Percentiles rank a stretch among this genome's conserved stretches.
Conservation (phyloP, 345 rosid genomes). For the Erodium maritimum region DNA sequence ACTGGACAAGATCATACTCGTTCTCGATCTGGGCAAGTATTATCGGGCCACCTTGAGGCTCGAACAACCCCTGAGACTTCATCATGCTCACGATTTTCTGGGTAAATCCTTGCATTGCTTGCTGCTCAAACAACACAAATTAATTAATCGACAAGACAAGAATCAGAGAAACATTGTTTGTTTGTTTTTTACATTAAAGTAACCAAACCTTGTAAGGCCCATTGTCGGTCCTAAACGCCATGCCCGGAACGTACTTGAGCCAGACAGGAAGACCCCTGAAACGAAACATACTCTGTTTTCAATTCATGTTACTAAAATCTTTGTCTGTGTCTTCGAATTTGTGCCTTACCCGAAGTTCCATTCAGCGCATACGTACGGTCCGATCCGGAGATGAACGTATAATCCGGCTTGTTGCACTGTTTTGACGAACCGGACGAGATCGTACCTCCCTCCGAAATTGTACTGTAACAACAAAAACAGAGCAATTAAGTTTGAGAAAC, state of each 20-base stretch:
- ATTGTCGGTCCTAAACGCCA: constrained; percentile 16
- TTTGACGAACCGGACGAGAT: constrained; percentile 36
- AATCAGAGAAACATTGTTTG: background rate
- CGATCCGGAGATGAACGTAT: constrained; percentile 19
- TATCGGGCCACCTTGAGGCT: constrained; percentile 41
- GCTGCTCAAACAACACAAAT: background rate
- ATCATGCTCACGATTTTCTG: constrained; percentile 30
- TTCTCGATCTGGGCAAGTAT: constrained; percentile 30
- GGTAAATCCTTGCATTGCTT: constrained; percentile 33
- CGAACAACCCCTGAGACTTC: constrained; percentile 28
- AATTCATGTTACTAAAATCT: background rate
- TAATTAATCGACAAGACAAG: background rate
- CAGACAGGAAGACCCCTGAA: constrained; percentile 19
- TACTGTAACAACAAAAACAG: constrained; percentile 11
- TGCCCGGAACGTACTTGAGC: constrained; percentile 18
- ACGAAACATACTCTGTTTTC: background rate
- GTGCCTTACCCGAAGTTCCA: constrained; percentile 17
- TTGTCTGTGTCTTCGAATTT: background rate
- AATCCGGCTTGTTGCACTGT: constrained; percentile 33
- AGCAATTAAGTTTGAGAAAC: background rate
- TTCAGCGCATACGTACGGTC: constrained; percentile 18
- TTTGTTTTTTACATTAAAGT: too few species aligned
- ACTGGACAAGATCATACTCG: constrained; percentile 15
- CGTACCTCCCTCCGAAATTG: constrained; percentile 30
- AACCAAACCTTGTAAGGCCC: constrained; percentile 10